These are phyloP conservation scores for Saksenaea oblongispora DNA, from an alignment of 371 early-diverging fungal species.

Conservation along the genomic window DNA sequence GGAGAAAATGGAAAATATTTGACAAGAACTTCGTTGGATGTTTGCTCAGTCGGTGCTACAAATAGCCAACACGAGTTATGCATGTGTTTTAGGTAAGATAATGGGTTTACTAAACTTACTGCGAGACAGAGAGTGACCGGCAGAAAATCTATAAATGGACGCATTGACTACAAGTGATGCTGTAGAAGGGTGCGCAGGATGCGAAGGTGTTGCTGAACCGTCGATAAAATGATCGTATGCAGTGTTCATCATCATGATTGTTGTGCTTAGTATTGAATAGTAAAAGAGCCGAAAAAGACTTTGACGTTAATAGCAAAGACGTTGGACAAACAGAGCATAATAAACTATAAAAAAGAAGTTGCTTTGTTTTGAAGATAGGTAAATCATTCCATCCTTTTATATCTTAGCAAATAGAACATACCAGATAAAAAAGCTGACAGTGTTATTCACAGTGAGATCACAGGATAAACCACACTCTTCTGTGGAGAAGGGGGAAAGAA, in stretches of 20 bases:
- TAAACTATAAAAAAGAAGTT: neutral
- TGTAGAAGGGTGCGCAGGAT: neutral
- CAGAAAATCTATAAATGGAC: slow-evolving; percentile 2
- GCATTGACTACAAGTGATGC: neutral
- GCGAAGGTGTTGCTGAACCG: neutral
- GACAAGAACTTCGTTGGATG: neutral
- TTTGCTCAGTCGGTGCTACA: slow-evolving; percentile 3
- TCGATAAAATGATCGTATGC: neutral
- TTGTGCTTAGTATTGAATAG: neutral
- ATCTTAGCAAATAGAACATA: neutral
- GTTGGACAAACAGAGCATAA: slow-evolving; percentile 3
- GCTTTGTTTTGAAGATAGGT: neutral
- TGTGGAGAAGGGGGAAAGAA: slow-evolving; percentile 2
- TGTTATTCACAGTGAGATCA: neutral
- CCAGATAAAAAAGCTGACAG: neutral
- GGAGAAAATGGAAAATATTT: slow-evolving; percentile 3
- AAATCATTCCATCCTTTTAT: neutral
- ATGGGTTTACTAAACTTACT: neutral
- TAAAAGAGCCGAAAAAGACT: neutral
- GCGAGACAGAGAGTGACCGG: neutral
- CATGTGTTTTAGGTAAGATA: neutral
- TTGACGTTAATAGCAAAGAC: neutral
- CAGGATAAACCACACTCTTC: neutral
- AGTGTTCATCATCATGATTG: neutral
- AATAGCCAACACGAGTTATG: slow-evolving; percentile 1